These are phyloP conservation scores for Carex pumila DNA, from an alignment of 176 grass and related monocot species.

Conservation along the genomic window DNA sequence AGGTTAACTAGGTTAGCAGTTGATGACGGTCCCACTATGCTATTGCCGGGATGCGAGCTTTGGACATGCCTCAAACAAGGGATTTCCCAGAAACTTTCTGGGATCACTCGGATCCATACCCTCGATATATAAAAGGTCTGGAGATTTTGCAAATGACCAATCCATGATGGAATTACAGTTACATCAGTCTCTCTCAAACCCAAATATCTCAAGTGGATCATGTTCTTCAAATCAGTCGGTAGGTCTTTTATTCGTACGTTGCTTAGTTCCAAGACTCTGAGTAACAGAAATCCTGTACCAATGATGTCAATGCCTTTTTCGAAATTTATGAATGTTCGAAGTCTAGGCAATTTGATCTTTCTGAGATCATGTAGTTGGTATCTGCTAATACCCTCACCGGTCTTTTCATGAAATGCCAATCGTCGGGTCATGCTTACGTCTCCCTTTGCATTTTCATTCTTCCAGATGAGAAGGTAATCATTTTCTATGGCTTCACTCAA, in stretches of 20 bases:
- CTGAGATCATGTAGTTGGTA: too few relatives aligned
- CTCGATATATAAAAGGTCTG: background rate
- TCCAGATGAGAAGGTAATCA: background rate
- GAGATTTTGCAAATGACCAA: background rate
- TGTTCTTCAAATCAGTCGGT: background rate
- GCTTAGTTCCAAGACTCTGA: background rate
- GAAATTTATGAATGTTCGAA: background rate
- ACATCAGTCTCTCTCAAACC: background rate
- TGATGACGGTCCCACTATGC: background rate
- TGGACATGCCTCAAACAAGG: background rate
- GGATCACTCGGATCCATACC: background rate
- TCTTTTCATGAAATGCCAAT: background rate
- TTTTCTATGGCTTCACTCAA: background rate
- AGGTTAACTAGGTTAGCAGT: background rate
- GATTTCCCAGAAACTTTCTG: background rate
- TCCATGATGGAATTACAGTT: background rate
- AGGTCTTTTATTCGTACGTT: background rate
- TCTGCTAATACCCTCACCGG: background rate
- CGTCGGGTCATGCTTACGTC: background rate
- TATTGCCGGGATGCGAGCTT: fast-evolving
- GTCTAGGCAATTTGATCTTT: background rate
- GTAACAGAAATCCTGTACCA: background rate
- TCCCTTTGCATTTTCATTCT: background rate
- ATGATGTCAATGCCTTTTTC: too few relatives aligned
- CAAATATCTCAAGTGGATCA: background rate